Base-by-base conservation (phyloP, 306 rosid species). In the Aeschynomene evenia region DNA sequence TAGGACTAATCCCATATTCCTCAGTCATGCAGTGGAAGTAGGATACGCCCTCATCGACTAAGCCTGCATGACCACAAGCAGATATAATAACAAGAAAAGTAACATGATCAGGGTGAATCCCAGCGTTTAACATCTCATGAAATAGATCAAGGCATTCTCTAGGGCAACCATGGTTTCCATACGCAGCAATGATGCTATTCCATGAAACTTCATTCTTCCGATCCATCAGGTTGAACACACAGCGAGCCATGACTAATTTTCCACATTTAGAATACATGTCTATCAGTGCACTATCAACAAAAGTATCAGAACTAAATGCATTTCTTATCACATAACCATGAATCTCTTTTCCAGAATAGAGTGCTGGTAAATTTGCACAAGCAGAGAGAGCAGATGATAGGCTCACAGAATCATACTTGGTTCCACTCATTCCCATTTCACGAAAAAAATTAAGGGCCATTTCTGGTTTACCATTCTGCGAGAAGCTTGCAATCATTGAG, bases 251-350 rank as follows among this genome's bases (percentile, higher is more conserved):
- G 59, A 68, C 80, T 72, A 90, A 61, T 51, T 84, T 86, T 84
- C 96, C 96, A 76, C 96, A 90, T 79, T 90, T 90, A 65, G 96
- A 87, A 75, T 90, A 88, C 90, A 83, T 79, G 84, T 90, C 96
- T 62, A 90, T 82, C 63, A 90, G 76, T 55, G 90, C 80, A 81
- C 95, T 84, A 62, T 82, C 86, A 53, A 82, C 73, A 68, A 82
- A 82, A 51, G 83, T 57, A 77, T 90, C 90, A 60, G 76, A 80
- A 42, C 43, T 75, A 57, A 86, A 70, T 57, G 72, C 72, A 29
- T 81, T 83, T 75, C 81, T 81, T 64, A 84, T 71, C 60, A 85
- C 80, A 74, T 79, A 82, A 46, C 88, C 84, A 70, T 90, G 96
- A 73, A 88, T 79, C 76, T 81, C 84, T 81, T 82, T 90, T 45